These are phyloP conservation scores for Boletus barrowsii DNA, from an alignment of 768 basidiomycete genomes.

Conservation along the genomic window DNA sequence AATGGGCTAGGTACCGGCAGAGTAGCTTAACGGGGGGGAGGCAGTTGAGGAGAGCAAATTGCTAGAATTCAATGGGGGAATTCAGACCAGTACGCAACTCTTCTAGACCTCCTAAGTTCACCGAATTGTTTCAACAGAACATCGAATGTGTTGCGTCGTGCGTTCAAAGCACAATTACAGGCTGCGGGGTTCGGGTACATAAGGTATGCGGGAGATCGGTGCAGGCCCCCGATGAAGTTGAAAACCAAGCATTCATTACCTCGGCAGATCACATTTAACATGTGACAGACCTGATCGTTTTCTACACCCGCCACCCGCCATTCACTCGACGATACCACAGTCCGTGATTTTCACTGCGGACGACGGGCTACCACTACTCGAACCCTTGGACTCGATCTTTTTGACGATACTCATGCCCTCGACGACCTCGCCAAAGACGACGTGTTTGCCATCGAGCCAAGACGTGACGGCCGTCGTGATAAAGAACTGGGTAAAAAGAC, in stretches of 20 bases:
- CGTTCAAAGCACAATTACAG: too few relatives aligned
- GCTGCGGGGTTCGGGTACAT: too few relatives aligned
- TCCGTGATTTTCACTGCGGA: constrained; percentile 49
- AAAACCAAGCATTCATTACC: constrained; percentile 5
- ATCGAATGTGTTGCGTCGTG: too few relatives aligned
- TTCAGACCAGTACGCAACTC: too few relatives aligned
- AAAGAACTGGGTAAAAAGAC: constrained; percentile 51
- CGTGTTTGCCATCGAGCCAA: constrained; percentile 50
- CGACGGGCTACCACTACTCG: constrained; percentile 23
- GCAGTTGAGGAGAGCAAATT: too few relatives aligned
- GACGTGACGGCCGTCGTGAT: constrained; percentile 70
- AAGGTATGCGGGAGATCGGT: too few relatives aligned
- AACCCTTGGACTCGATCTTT: constrained; percentile 37
- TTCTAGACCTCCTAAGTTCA: too few relatives aligned
- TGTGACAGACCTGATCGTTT: background rate
- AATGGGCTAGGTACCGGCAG: too few relatives aligned
- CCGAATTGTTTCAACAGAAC: too few relatives aligned
- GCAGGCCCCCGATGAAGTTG: too few relatives aligned
- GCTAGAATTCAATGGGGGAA: too few relatives aligned
- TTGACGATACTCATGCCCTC: constrained; percentile 43
- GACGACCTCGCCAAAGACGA: constrained; percentile 49
- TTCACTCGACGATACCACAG: constrained; percentile 48
- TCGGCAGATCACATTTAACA: background rate
- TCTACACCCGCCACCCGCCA: background rate
- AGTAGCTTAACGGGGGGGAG: too few relatives aligned